Conservation (phyloP, 305 asterid species). For the Ruellia speciosa region DNA sequence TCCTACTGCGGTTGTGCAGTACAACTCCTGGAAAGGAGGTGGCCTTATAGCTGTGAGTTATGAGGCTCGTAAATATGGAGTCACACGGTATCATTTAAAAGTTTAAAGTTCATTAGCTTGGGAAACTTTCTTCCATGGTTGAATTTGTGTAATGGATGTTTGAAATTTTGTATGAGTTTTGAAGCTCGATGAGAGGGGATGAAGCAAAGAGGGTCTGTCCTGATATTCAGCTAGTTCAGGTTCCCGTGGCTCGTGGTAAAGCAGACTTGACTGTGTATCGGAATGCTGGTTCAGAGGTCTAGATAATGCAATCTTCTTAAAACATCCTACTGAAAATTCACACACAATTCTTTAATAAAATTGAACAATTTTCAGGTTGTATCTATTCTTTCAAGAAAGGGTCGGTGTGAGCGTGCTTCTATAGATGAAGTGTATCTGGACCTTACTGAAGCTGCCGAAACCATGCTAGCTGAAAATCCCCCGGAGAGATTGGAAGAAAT, state of each 20-base stretch:
- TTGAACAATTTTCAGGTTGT: conserved; percentile 54
- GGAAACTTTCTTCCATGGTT: neutral
- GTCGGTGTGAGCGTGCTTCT: conserved; percentile 94
- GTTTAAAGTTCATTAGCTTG: neutral
- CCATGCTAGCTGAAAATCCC: conserved; percentile 58
- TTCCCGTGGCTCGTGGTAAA: conserved; percentile 93
- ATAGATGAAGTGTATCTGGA: conserved; percentile 96
- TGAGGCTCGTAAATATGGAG: conserved; percentile 84
- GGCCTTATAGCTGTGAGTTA: conserved; percentile 91
- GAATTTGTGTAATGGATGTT: conserved; percentile 7
- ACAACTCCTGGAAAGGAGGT: conserved; percentile 94
- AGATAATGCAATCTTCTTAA: conserved; percentile 13
- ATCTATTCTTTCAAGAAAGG: conserved; percentile 67
- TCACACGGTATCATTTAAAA: conserved; percentile 53
- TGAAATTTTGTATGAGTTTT: conserved; percentile 14
- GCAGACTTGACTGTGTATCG: conserved; percentile 80
- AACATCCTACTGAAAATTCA: conserved; percentile 13
- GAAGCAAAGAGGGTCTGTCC: conserved; percentile 90
- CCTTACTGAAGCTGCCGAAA: conserved; percentile 83
- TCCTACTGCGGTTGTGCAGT: conserved; percentile 95
- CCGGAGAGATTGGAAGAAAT: conserved; percentile 42
- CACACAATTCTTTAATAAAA: conserved; percentile 18
- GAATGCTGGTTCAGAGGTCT: conserved; percentile 94
- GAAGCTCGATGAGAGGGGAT: conserved; percentile 90
- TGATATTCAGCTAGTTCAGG: conserved; percentile 84